phyloP scores from a whole-genome alignment of 1,284 basidiomycete species.

The Flammula alnicola region DNA sequence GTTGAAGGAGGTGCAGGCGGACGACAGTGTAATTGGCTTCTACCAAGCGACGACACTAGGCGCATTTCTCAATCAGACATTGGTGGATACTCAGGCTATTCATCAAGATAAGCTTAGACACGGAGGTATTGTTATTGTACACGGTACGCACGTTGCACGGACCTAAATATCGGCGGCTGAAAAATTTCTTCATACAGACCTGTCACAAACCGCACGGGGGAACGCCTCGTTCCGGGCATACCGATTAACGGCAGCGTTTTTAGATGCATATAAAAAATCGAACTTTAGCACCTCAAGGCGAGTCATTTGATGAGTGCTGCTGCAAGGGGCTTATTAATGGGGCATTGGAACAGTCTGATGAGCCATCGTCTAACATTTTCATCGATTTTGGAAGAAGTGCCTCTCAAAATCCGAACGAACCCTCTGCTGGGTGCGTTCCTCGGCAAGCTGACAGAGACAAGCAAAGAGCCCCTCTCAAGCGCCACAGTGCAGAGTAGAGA shows the following conservation, averaged over 20 bases:
- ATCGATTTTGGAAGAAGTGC: constrained; percentile 89
- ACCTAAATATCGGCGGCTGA: constrained; percentile 1
- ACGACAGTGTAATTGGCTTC: constrained; percentile 95
- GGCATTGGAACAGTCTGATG: constrained; percentile 63
- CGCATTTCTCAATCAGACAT: constrained; percentile 90
- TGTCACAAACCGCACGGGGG: constrained; percentile 79
- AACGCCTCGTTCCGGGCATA: constrained; percentile 93
- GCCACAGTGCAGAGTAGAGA: constrained; percentile 41
- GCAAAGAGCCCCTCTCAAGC: constrained; percentile 39
- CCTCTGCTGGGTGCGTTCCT: constrained; percentile 88
- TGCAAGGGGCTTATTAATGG: constrained; percentile 15
- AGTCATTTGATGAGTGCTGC: constrained; percentile 15
- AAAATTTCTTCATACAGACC: constrained; percentile 48
- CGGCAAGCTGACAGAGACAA: constrained; percentile 62
- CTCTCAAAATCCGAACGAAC: constrained; percentile 88
- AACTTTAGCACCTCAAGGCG: constrained; percentile 90
- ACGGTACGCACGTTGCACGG: constrained; percentile 60
- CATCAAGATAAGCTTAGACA: constrained; percentile 82
- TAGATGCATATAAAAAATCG: constrained; percentile 84
- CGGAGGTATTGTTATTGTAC: constrained; percentile 88
- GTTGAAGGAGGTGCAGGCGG: constrained; percentile 90
- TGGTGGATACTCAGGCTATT: constrained; percentile 88
- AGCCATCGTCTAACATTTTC: constrained; percentile 89
- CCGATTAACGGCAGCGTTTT: constrained; percentile 82
- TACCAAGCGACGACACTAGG: constrained; percentile 92